Evolutionary conservation across 2,329 filamentous ascomycete species (phyloP).

Genomic region (Arthroderma uncinatum): DNA sequence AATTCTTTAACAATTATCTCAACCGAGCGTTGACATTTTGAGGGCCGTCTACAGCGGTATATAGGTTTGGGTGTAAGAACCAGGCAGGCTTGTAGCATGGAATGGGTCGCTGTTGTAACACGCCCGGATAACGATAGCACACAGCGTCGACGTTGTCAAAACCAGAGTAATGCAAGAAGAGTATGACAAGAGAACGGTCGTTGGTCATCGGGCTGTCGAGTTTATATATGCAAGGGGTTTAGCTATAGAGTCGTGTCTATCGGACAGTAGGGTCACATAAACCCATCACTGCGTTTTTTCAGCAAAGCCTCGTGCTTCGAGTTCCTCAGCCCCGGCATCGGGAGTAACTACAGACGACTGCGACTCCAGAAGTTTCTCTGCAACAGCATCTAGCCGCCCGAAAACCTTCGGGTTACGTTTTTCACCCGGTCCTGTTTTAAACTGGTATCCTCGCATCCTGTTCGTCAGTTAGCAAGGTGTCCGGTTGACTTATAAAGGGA

Average conservation of each 20-base stretch:
- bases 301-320: constrained; percentile 49
- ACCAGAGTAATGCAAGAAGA: background rate
- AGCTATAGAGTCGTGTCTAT: background rate
- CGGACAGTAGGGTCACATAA: background rate
- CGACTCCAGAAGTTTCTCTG: constrained; percentile 39
- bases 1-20: too few relatives aligned
- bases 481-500: background rate
- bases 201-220: background rate
- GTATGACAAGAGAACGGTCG: background rate
- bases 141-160: background rate
- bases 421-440: constrained; percentile 55
- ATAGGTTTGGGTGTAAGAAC: background rate
- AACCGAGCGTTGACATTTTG: too few relatives aligned
- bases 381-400: constrained; percentile 45
- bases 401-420: constrained; percentile 60
- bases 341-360: constrained; percentile 42
- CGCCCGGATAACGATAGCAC: background rate
- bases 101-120: background rate
- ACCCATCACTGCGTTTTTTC: constrained; percentile 25
- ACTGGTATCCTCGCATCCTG: constrained; percentile 67
- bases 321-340: constrained; percentile 40
- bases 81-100: background rate
- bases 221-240: background rate
- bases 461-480: background rate
- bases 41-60: background rate